Base-by-base conservation (phyloP, 768 basidiomycete species). In the Hirschioporus abietinus region DNA sequence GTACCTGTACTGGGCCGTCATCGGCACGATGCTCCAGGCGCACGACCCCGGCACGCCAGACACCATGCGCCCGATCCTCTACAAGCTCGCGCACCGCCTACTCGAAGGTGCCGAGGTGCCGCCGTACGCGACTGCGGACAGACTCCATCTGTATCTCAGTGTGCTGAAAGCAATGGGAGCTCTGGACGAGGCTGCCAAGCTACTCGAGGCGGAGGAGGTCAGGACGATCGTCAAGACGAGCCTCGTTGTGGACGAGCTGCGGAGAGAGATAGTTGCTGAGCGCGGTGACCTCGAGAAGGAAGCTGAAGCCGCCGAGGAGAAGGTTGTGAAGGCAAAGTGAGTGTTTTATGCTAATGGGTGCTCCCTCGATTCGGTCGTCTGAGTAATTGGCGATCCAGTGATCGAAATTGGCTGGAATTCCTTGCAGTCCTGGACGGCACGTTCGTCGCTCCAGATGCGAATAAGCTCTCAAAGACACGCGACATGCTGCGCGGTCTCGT, bases 331-430 rank as follows among this genome's bases (percentile, higher is more conserved):
- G 65, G 82, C 83, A 71, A 84, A 83, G 90, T 90, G 62, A 68
- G 85, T 74, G 9, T 23, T 34, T 34, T n/a, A n/a, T n/a, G n/a
- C n/a, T n/a, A n/a, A n/a, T n/a, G n/a, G n/a, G n/a, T n/a, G n/a
- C n/a, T n/a, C n/a, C n/a, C n/a, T n/a, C n/a, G n/a, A n/a, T n/a
- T n/a, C n/a, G n/a, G n/a, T n/a, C n/a, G n/a, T n/a, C 34, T 25
- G 25, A 27, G 62, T 24, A 36, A 24, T 20, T n/a, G 59, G 61
- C 66, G 59, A 88, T 72, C n/a, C 65, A 85, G 92, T 42, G 90
- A 94, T 71, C 88, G 91, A 42, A 94, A 94, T 71, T 95, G 93
- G 93, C 80, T 92, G 6, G 92, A 93, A 71, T 93, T 94, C 73
- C 74, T 92, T 58, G 84, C 91, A 7, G 76, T 93, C 24, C 76